These are phyloP conservation scores for Neofusicoccum sp. DNA, from an alignment of 2,329 filamentous ascomycete species.

Conservation along the genomic window DNA sequence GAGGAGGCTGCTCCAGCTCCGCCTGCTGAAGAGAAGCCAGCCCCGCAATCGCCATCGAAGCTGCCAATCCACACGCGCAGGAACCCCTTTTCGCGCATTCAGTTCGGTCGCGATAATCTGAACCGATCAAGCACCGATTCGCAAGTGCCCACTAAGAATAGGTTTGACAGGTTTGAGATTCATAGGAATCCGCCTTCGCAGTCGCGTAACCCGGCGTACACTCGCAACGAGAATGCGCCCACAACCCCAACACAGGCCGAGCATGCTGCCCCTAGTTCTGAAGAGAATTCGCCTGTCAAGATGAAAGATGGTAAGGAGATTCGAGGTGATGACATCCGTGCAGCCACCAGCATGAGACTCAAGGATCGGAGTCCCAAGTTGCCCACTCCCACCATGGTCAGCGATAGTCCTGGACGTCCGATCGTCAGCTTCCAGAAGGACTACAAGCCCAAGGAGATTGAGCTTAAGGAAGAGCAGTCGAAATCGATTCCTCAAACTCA, in stretches of 20 bases:
- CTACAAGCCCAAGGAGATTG: slow-evolving; percentile 76
- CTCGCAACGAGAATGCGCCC: slow-evolving; percentile 52
- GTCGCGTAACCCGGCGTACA: slow-evolving; percentile 80
- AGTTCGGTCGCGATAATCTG: slow-evolving; percentile 54
- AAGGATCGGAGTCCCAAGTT: slow-evolving; percentile 85
- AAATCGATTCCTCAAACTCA: slow-evolving; percentile 27
- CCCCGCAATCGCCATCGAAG: slow-evolving; percentile 4
- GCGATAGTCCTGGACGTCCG: slow-evolving; percentile 83
- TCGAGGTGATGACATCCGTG: slow-evolving; percentile 81
- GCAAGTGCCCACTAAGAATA: slow-evolving; percentile 41
- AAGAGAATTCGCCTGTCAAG: slow-evolving; percentile 44
- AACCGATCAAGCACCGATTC: slow-evolving; percentile 49
- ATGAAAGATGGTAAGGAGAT: slow-evolving; percentile 82
- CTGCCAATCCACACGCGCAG: slow-evolving; percentile 52
- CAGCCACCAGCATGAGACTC: slow-evolving; percentile 85
- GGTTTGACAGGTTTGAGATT: slow-evolving; percentile 67
- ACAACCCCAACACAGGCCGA: slow-evolving; percentile 22
- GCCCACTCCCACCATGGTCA: slow-evolving; percentile 87
- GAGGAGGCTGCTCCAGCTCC: slow-evolving; percentile 47
- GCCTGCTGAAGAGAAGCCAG: slow-evolving; percentile 27
- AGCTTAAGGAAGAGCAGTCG: slow-evolving; percentile 61
- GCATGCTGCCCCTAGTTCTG: slow-evolving; percentile 25
- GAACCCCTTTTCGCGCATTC: slow-evolving; percentile 67
- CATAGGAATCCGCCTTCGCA: slow-evolving; percentile 82
- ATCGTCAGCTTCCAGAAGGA: slow-evolving; percentile 95